These are phyloP conservation scores for Penicillium egyptiacum DNA, from an alignment of 495 filamentous ascomycete species.

Conservation along the genomic window DNA sequence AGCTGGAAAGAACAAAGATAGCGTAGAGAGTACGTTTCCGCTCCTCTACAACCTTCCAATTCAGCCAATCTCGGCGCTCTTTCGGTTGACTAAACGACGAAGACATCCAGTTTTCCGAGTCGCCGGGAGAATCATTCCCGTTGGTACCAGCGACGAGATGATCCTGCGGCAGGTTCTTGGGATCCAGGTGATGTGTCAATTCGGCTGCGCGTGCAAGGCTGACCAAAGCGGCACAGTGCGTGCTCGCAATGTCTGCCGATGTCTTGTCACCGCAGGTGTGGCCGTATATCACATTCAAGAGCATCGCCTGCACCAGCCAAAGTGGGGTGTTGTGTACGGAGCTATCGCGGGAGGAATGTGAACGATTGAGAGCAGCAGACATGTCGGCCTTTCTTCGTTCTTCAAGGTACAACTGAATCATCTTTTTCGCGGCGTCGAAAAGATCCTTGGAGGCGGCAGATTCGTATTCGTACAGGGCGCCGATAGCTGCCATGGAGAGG, in stretches of 20 bases:
- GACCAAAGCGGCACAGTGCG: constrained; percentile 86
- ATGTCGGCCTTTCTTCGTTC: constrained; percentile 89
- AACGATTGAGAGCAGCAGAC: constrained; percentile 70
- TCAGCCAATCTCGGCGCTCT: constrained; percentile 80
- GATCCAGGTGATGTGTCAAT: constrained; percentile 54
- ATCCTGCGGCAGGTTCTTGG: constrained; percentile 42
- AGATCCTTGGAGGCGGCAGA: constrained; percentile 75
- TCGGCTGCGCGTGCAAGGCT: constrained; percentile 87
- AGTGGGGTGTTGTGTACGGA: constrained; percentile 79
- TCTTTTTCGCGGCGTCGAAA: constrained; percentile 91
- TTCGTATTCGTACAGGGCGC: constrained; percentile 91
- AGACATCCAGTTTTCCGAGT: constrained; percentile 32
- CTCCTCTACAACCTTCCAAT: constrained; percentile 87
- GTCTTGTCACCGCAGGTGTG: constrained; percentile 92
- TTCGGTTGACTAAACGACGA: constrained; percentile 53
- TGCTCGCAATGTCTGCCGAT: constrained; percentile 86
- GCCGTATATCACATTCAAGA: constrained; percentile 94
- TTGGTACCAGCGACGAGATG: constrained; percentile 30
- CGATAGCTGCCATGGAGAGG: constrained; percentile 94
- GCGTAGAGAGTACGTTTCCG: constrained; percentile 91
- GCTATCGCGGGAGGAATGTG: constrained; percentile 59
- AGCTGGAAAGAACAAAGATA: constrained; percentile 86
- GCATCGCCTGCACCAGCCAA: constrained; percentile 98
- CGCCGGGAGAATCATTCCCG: constrained; percentile 8
- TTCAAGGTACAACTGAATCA: constrained; percentile 91